These are phyloP conservation scores for Sclerotinia spermophila DNA, from an alignment of 2,329 filamentous ascomycete species.

Conservation along the genomic window DNA sequence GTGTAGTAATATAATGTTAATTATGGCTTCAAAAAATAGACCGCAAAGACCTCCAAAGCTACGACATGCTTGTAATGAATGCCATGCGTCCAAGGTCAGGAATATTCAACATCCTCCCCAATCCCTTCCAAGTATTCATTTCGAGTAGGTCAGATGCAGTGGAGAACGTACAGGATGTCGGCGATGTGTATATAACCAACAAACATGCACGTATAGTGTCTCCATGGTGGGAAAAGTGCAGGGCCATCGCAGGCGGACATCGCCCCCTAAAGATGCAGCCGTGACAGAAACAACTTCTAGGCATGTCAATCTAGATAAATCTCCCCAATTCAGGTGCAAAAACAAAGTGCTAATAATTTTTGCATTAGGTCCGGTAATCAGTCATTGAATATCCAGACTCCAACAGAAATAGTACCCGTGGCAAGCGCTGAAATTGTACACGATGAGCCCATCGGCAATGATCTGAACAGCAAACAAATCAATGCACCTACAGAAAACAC, in stretches of 20 bases:
- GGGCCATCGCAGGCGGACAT: background rate
- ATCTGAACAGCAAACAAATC: background rate
- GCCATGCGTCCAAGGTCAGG: conserved; percentile 14
- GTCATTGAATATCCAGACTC: background rate
- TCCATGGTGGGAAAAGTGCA: conserved; percentile 18
- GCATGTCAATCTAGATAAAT: background rate
- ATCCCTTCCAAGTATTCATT: background rate
- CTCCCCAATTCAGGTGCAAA: background rate
- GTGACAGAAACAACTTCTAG: background rate
- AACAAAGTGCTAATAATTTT: background rate
- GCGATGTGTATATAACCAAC: conserved; percentile 9
- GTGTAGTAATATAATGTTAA: background rate
- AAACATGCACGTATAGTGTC: conserved; percentile 14
- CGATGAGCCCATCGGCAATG: background rate
- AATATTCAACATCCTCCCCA: background rate
- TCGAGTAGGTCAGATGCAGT: conserved; percentile 10
- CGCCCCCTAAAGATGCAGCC: background rate
- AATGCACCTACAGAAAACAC: background rate
- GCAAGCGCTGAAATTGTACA: background rate
- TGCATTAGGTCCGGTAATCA: background rate
- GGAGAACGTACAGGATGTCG: conserved; percentile 16
- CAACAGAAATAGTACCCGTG: background rate
- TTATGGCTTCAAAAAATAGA: background rate
- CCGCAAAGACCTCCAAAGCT: conserved; percentile 11
- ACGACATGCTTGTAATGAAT: conserved; percentile 18